These are phyloP conservation scores for Didymella lethalis DNA, from an alignment of 2,329 filamentous ascomycete species.

Conservation along the genomic window DNA sequence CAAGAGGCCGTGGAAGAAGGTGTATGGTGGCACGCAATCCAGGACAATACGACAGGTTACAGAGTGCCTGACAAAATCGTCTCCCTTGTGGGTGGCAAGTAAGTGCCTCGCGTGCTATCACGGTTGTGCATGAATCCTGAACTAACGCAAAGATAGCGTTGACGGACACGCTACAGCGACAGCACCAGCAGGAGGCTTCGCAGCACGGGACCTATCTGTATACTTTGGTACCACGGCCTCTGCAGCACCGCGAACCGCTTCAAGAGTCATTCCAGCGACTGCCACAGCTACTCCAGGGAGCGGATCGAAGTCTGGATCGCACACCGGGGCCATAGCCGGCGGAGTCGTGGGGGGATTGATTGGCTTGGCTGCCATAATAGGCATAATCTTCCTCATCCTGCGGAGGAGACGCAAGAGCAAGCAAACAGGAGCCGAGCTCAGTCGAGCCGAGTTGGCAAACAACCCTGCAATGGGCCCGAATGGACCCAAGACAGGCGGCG, in stretches of 20 bases:
- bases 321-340: conserved; percentile 45
- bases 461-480: not conserved
- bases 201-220: conserved; percentile 57
- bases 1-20: conserved; percentile 46
- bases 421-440: not conserved
- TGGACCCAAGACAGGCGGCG: not conserved
- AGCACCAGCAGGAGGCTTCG: conserved; percentile 58
- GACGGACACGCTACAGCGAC: conserved; percentile 61
- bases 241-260: conserved; percentile 57
- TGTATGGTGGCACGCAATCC: conserved; percentile 38
- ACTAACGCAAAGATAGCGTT: conserved; percentile 28
- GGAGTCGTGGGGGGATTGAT: conserved; percentile 47
- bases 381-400: conserved; percentile 34
- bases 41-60: conserved; percentile 29
- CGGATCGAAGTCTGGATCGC: conserved; percentile 7
- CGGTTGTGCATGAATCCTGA: not conserved
- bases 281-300: conserved; percentile 7
- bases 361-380: conserved; percentile 27
- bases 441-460: conserved; percentile 1
- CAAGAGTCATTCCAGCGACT: conserved; percentile 48
- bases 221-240: conserved; percentile 61
- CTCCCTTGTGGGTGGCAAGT: conserved; percentile 52
- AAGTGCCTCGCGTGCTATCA: conserved; percentile 5
- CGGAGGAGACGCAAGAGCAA: conserved; percentile 27
- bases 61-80: conserved; percentile 59